Evolutionary conservation across 2,329 filamentous ascomycete species (phyloP).

Genomic region (Fusarium sp.): DNA sequence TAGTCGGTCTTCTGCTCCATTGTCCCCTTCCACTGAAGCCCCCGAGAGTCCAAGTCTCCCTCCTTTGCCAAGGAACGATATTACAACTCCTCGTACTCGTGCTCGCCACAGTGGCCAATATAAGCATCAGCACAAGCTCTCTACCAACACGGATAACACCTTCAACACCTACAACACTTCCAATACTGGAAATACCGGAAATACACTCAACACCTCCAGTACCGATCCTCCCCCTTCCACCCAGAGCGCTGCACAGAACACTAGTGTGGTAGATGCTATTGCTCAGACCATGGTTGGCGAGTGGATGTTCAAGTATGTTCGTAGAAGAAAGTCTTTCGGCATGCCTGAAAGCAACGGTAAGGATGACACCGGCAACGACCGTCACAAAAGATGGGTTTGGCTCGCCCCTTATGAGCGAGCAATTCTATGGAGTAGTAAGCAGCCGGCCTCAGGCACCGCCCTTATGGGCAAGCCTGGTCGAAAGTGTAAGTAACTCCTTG

Average conservation of each 20-base stretch:
- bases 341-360: constrained; percentile 74
- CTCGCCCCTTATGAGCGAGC: constrained; percentile 95
- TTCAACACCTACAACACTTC: constrained; percentile 53
- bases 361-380: constrained; percentile 78
- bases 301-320: constrained; percentile 94
- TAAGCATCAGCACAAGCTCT: constrained; percentile 68
- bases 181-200: constrained; percentile 57
- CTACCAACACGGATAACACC: constrained; percentile 69
- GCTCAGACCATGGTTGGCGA: constrained; percentile 99
- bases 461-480: constrained; percentile 94
- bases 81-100: constrained; percentile 69
- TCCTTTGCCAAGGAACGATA: constrained; percentile 78
- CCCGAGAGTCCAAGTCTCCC: constrained; percentile 79
- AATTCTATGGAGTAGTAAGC: constrained; percentile 98
- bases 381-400: constrained; percentile 99
- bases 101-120: constrained; percentile 57
- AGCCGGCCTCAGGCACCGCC: constrained; percentile 87
- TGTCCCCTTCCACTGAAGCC: constrained; percentile 75
- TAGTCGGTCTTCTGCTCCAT: constrained; percentile 72
- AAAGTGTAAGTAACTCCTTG: constrained; percentile 76
- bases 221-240: constrained; percentile 54
- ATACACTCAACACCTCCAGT: constrained; percentile 64
- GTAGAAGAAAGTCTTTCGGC: constrained; percentile 90
- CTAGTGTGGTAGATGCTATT: constrained; percentile 93
- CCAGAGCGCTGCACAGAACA: constrained; percentile 72